A percentile compares a stretch with the other conserved stretches of the same genome.
Evolutionary conservation across 1,284 basidiomycete species (phyloP).

Genomic region (Coniferiporia sulphurascens): DNA sequence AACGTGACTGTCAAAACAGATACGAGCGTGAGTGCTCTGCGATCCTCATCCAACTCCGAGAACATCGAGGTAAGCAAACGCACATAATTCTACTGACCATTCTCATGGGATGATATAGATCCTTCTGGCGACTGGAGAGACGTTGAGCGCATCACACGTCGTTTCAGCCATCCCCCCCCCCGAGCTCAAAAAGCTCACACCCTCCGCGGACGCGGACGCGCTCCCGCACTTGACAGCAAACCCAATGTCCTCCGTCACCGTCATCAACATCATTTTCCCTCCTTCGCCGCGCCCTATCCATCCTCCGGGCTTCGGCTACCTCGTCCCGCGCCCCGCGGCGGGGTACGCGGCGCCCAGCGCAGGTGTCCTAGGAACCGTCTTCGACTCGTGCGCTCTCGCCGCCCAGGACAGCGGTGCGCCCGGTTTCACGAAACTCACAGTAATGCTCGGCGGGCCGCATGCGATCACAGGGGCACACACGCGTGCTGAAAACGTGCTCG

Average conservation of each 20-base stretch:
- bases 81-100: neutral
- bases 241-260: slow-evolving; percentile 60
- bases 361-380: slow-evolving; percentile 77
- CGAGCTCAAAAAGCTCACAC: slow-evolving; percentile 51
- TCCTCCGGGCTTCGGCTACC: slow-evolving; percentile 89
- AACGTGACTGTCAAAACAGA: slow-evolving; percentile 59
- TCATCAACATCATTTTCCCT: slow-evolving; percentile 74
- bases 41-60: slow-evolving; percentile 29
- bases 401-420: slow-evolving; percentile 51
- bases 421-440: slow-evolving; percentile 68
- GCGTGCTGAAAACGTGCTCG: slow-evolving; percentile 22
- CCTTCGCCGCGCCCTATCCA: slow-evolving; percentile 47
- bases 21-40: slow-evolving; percentile 37
- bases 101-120: neutral
- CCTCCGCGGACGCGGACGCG: slow-evolving; percentile 32
- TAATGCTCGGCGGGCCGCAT: slow-evolving; percentile 90
- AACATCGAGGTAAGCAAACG: slow-evolving; percentile 39
- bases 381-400: slow-evolving; percentile 74
- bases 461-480: slow-evolving; percentile 33
- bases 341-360: slow-evolving; percentile 39
- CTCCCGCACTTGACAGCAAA: slow-evolving; percentile 49
- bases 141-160: slow-evolving; percentile 39
- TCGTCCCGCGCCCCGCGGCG: slow-evolving; percentile 71
- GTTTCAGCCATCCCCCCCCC: slow-evolving; percentile 72
- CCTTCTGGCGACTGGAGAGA: slow-evolving; percentile 4